Percentiles rank a stretch among this genome's conserved stretches.
These are phyloP conservation scores for Baudoinia panamericana DNA, from an alignment of 495 filamentous ascomycete genomes.

Conservation along the genomic window DNA sequence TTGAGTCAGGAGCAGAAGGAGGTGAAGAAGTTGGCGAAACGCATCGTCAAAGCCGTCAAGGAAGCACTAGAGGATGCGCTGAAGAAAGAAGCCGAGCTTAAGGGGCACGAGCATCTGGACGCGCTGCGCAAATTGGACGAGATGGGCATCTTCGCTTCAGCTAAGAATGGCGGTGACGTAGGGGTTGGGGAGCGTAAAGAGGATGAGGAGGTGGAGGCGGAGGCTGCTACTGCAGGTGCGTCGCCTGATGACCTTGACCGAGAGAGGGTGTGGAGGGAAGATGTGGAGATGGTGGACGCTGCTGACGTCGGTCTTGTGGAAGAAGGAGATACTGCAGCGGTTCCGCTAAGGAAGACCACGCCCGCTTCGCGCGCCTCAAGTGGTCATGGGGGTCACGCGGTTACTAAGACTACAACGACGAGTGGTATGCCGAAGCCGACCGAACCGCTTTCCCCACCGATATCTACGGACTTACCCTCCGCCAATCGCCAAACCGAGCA, in stretches of 20 bases:
- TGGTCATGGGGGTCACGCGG: not conserved
- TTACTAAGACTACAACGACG: conserved; percentile 4
- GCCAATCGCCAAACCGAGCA: not conserved
- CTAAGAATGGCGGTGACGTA: conserved; percentile 27
- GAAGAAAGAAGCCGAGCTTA: conserved; percentile 66
- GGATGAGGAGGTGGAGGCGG: not conserved
- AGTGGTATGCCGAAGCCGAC: conserved; percentile 10
- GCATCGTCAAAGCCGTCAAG: conserved; percentile 71
- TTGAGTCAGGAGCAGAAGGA: conserved; percentile 53
- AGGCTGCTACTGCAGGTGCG: conserved; percentile 18
- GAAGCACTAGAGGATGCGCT: conserved; percentile 62
- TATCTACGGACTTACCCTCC: conserved; percentile 13
- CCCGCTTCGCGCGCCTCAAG: conserved; percentile 5
- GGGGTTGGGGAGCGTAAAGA: conserved; percentile 24
- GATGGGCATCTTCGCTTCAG: conserved; percentile 36
- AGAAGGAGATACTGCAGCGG: not conserved
- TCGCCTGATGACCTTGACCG: conserved; percentile 4
- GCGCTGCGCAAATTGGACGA: conserved; percentile 59
- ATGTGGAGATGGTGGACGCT: conserved; percentile 12
- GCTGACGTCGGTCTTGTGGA: conserved; percentile 8
- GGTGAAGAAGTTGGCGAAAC: conserved; percentile 58
- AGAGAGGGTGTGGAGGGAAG: too few species aligned
- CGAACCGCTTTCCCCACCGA: conserved; percentile 21
- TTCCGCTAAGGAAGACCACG: conserved; percentile 1
- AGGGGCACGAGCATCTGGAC: conserved; percentile 51